Evolutionary conservation across 2,329 filamentous ascomycete species (phyloP).

Genomic region (Cryoendolithus antarcticus): DNA sequence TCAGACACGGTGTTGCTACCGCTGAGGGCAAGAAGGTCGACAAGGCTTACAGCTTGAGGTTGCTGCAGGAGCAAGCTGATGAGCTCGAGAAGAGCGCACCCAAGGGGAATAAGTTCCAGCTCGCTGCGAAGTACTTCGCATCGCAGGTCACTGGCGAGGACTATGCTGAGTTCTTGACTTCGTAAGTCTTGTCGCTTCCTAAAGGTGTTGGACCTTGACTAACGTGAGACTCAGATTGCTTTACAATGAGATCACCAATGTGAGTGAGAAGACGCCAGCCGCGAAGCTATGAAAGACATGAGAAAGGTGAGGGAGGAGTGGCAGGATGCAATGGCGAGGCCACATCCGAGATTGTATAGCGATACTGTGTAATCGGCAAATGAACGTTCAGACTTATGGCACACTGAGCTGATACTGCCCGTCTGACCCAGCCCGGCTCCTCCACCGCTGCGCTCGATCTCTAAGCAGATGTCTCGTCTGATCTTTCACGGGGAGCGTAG

Average conservation of each 20-base stretch:
- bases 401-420: no score
- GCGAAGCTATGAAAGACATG: slow-evolving; percentile 26
- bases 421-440: no score
- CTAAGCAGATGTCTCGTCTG: no score
- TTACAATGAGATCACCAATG: slow-evolving; percentile 76
- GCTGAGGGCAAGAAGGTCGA: slow-evolving; percentile 84
- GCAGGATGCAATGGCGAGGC: background rate
- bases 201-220: slow-evolving; percentile 12
- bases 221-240: slow-evolving; percentile 47
- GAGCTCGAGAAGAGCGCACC: slow-evolving; percentile 60
- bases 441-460: no score
- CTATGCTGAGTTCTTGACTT: slow-evolving; percentile 90
- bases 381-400: no score
- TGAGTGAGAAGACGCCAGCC: slow-evolving; percentile 49
- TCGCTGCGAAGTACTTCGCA: slow-evolving; percentile 87
- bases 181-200: slow-evolving; percentile 39
- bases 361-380: no score
- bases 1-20: slow-evolving; percentile 59
- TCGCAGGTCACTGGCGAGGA: slow-evolving; percentile 92
- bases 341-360: no score
- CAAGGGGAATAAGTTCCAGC: slow-evolving; percentile 81
- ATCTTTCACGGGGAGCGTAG: no score
- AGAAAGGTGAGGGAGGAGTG: background rate
- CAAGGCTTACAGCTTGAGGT: slow-evolving; percentile 76
- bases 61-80: slow-evolving; percentile 76